Evolutionary conservation across 306 rosid genomes (phyloP), one percentile per base, ranked within the genome.

Genomic region (Cyclanthera cordifolia): DNA sequence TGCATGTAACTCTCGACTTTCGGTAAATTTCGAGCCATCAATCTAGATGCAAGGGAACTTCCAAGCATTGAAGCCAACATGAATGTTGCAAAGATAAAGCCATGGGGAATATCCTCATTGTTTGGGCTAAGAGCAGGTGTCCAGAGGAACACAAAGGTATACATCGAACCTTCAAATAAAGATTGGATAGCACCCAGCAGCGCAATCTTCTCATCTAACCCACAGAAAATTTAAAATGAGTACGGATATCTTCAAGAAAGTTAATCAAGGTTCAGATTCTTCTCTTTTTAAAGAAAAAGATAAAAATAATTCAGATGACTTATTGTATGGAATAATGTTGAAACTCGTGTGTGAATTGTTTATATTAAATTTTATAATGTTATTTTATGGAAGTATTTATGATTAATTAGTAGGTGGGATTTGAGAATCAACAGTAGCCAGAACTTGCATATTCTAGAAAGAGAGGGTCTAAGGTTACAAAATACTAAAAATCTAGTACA

Each of bases 71-170:
- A 93, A 48, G 99, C 85, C 73, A 93, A 75, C 99, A 93, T 90
- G 76, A 93, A 90, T 69, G 99, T 93, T 19, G 99, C 99, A 81
- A 93, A 93, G 80, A 93, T 93, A 79, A 93, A 93, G 79, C 99
- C 99, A 64, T 93, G 99, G 51, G 99, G 99, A 77, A 93, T 90
- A 15, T 89, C 96, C 87, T 93, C 99, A 46, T 93, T 87, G 59
- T 90, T 90, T 79, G 96, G 99, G 81, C 99, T 93, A 79, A 93
- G 73, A 54, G 99, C 99, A 54, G 99, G 99, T 75, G 99, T 93
- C 99, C 99, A 93, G 5, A 93, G 95, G 81, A 93, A 93, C 77
- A 93, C 86, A 76, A 90, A 90, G 64, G 96, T 93, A 68, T 93
- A 93, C 99, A 93, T 93, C 19, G 99, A 93, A 71, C 99, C 99